Evolutionary conservation across 306 rosid species (phyloP).

Genomic region (Dryas drummondii): DNA sequence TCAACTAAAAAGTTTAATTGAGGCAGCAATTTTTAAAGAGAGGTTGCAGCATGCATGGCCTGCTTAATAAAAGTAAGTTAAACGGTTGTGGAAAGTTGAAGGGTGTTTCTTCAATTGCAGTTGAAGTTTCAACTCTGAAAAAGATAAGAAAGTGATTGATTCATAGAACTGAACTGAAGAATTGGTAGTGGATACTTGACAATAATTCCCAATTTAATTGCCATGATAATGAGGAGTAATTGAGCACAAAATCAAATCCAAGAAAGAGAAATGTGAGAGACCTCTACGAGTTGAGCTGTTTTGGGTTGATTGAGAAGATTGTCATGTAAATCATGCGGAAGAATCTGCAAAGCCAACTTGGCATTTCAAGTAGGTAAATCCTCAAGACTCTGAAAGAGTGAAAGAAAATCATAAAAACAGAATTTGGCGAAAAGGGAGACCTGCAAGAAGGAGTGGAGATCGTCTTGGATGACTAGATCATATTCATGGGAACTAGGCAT

Average conservation of each 20-base stretch:
- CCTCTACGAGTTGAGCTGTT: conserved; percentile 56
- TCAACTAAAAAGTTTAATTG: no score
- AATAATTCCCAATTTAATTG: no score
- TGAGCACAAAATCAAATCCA: no score
- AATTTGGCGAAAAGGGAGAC: conserved; percentile 5
- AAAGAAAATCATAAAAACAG: not conserved
- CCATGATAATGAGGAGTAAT: no score
- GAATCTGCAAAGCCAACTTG: conserved; percentile 34
- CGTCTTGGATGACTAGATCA: conserved; percentile 29
- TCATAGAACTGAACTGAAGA: not conserved
- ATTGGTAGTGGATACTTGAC: no score
- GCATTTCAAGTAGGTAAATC: no score
- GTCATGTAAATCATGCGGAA: conserved; percentile 59
- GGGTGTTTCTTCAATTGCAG: not conserved
- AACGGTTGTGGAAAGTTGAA: no score
- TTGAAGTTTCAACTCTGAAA: not conserved
- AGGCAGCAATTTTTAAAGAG: no score
- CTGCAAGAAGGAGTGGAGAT: conserved; percentile 52
- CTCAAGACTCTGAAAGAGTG: not conserved
- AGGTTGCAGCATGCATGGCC: not conserved
- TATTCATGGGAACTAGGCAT: no score
- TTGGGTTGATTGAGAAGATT: conserved; percentile 48
- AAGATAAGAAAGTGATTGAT: not conserved
- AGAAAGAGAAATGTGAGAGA: not conserved
- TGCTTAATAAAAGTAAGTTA: no score